A percentile compares a stretch with the other conserved stretches of the same genome.
phyloP scores from a whole-genome alignment of 208 protist genomes.

The Porcisia hertigi region DNA sequence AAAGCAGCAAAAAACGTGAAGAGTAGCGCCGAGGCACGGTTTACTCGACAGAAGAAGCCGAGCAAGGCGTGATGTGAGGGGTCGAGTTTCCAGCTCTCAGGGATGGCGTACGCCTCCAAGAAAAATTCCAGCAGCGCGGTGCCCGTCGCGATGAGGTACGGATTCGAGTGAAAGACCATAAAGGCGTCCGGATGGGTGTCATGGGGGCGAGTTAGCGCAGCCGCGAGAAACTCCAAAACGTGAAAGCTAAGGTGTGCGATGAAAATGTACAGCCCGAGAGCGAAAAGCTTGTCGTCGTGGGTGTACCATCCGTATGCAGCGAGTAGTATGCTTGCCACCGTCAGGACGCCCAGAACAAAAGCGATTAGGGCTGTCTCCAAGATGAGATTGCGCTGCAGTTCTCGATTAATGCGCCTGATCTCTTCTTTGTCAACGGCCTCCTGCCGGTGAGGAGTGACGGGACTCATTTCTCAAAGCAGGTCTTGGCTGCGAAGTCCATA shows the following conservation, averaged over 20 bases:
- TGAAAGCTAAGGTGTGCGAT: constrained; percentile 72
- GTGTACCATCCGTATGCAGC: constrained; percentile 38
- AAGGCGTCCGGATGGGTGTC: constrained; percentile 80
- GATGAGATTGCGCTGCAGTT: constrained; percentile 47
- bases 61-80: constrained; percentile 1
- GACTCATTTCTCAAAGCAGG: neutral
- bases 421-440: neutral
- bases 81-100: constrained; percentile 60
- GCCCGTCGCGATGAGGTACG: constrained; percentile 55
- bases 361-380: constrained; percentile 52
- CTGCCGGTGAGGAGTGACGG: neutral
- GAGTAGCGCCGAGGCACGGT: constrained; percentile 27
- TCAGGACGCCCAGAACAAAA: constrained; percentile 57
- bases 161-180: constrained; percentile 82
- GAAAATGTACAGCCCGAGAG: constrained; percentile 66
- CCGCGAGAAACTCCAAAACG: constrained; percentile 75
- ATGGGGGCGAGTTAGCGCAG: constrained; percentile 42
- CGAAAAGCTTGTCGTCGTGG: constrained; percentile 40
- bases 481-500: neutral
- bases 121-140: constrained; percentile 67
- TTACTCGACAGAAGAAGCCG: constrained; percentile 42
- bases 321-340: constrained; percentile 35
- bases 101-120: constrained; percentile 59
- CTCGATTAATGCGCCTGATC: constrained; percentile 10
- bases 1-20: constrained; percentile 42